phyloP scores from a whole-genome alignment of 2,329 filamentous ascomycete species.

The Epichloe bromicola region DNA sequence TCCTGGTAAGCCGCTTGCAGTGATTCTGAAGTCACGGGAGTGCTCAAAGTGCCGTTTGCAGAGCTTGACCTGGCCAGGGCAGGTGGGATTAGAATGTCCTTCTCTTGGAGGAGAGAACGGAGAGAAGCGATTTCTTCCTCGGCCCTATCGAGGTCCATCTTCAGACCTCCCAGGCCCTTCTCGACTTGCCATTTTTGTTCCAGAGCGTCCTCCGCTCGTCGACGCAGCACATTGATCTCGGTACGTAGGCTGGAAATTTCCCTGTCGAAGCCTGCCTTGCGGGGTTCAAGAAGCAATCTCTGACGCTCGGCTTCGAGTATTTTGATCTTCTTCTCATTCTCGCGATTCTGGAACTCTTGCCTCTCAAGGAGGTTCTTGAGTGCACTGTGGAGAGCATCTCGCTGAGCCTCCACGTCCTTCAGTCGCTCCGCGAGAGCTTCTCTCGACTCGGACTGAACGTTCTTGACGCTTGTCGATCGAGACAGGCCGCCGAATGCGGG shows the following conservation, averaged over 20 bases:
- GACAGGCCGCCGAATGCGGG: slow-evolving; percentile 33
- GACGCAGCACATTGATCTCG: slow-evolving; percentile 73
- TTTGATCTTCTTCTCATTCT: slow-evolving; percentile 70
- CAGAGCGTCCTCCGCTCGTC: slow-evolving; percentile 81
- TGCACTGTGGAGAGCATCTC: slow-evolving; percentile 81
- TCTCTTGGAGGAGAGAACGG: slow-evolving; percentile 62
- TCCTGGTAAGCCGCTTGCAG: slow-evolving; percentile 63
- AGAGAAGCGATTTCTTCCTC: slow-evolving; percentile 87
- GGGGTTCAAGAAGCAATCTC: slow-evolving; percentile 53
- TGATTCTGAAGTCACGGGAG: slow-evolving; percentile 52
- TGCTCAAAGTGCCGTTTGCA: slow-evolving; percentile 14
- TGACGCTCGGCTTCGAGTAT: slow-evolving; percentile 68
- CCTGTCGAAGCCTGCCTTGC: slow-evolving; percentile 66
- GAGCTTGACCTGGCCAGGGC: slow-evolving; percentile 34
- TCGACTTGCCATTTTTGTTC: slow-evolving; percentile 96
- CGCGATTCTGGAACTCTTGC: slow-evolving; percentile 71
- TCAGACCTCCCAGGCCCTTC: slow-evolving; percentile 74
- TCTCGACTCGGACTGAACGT: slow-evolving; percentile 38
- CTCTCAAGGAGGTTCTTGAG: slow-evolving; percentile 75
- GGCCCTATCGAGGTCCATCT: slow-evolving; percentile 93
- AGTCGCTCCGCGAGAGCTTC: slow-evolving; percentile 65
- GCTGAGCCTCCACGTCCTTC: slow-evolving; percentile 86
- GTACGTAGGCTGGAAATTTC: slow-evolving; percentile 70
- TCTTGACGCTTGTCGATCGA: slow-evolving; percentile 47
- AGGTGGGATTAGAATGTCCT: slow-evolving; percentile 64